A percentile compares a stretch with the other conserved stretches of the same genome.
Evolutionary conservation across 192 early-diverging fungal genomes (phyloP).

Genomic region (Rhizophagus sp.): DNA sequence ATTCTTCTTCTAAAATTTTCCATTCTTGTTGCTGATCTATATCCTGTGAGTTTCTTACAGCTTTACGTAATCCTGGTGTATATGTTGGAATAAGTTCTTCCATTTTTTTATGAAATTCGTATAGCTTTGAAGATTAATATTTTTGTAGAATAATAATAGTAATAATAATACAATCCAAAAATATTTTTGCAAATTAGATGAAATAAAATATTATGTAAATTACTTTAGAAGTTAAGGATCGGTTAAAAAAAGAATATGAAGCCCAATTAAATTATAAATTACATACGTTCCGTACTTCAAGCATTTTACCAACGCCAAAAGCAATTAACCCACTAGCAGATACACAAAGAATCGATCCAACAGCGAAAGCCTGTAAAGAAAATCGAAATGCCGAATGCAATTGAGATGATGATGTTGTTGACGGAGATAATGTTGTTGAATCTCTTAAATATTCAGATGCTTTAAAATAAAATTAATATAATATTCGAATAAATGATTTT

Average conservation of each 20-base stretch:
- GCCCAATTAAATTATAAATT: not conserved
- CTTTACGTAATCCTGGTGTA: not conserved
- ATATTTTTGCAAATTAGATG: no score
- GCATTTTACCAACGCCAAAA: not conserved
- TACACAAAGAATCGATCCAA: slow-evolving; percentile 13
- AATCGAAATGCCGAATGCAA: not conserved
- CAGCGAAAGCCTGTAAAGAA: slow-evolving; percentile 2
- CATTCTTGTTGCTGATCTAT: not conserved
- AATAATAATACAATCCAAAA: not conserved
- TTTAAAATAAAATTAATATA: not conserved
- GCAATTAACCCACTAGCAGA: slow-evolving; percentile 11
- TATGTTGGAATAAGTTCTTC: not conserved
- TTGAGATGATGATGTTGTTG: not conserved
- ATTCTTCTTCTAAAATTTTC: slow-evolving; percentile 2
- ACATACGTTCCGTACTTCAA: not conserved
- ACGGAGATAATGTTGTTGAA: not conserved
- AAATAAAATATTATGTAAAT: no score
- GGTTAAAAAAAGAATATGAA: no score
- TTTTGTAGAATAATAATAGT: not conserved
- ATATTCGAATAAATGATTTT: not conserved
- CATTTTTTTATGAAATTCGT: slow-evolving; percentile 16
- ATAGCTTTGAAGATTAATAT: not conserved
- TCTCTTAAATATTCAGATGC: not conserved
- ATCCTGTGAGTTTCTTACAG: not conserved
- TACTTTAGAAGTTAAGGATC: no score